Percentiles rank a stretch among this genome's conserved stretches.
These are phyloP conservation scores for Rhodomyrtus tomentosa DNA, from an alignment of 345 rosid genomes.

Conservation along the genomic window DNA sequence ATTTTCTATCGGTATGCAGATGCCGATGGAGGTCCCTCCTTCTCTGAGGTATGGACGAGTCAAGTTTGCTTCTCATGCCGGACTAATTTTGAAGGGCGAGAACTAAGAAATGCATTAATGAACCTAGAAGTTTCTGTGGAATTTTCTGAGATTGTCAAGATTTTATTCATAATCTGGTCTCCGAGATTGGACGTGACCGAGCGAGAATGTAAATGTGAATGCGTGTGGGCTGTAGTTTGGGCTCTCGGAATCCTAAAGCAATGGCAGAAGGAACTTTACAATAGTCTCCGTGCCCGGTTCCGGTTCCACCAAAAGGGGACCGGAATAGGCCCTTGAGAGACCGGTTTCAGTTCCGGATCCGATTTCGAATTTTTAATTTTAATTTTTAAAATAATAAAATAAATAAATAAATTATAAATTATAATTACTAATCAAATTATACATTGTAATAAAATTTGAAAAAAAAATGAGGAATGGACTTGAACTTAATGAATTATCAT, in stretches of 20 bases:
- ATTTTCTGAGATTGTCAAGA: background rate
- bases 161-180: background rate
- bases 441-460: too few relatives aligned
- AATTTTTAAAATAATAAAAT: too few relatives aligned
- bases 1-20: slow-evolving; percentile 82
- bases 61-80: background rate
- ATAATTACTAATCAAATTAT: too few relatives aligned
- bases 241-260: background rate
- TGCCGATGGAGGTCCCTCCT: slow-evolving; percentile 63
- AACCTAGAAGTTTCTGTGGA: background rate
- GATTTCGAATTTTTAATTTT: too few relatives aligned
- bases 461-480: too few relatives aligned
- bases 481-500: too few relatives aligned
- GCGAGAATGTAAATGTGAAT: background rate
- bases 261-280: too few relatives aligned
- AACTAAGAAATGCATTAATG: background rate
- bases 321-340: too few relatives aligned
- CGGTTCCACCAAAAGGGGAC: too few relatives aligned
- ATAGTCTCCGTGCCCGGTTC: too few relatives aligned
- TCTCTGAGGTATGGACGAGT: slow-evolving; percentile 19
- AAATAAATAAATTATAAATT: too few relatives aligned
- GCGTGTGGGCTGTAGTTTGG: background rate
- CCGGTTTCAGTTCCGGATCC: too few relatives aligned
- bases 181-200: background rate
- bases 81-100: background rate